These are phyloP conservation scores for Blepharisma japonicum DNA, from an alignment of 73 alveolate genomes.

Conservation along the genomic window DNA sequence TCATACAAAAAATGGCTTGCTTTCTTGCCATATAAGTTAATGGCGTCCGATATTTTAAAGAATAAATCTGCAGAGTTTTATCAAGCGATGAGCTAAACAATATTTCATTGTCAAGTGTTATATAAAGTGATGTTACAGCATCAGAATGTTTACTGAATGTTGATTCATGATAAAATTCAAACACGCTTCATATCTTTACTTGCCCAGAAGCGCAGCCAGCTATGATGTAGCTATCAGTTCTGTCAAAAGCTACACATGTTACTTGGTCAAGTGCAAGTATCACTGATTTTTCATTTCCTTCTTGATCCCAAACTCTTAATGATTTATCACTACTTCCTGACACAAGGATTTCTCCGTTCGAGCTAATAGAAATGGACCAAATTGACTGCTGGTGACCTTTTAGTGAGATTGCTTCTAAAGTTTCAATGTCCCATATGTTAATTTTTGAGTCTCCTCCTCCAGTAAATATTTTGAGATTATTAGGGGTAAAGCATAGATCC, in stretches of 20 bases:
- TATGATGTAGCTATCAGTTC: conserved; percentile 1
- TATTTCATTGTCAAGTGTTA: neutral
- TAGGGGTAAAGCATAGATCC: conserved; percentile 1
- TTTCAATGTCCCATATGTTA: neutral
- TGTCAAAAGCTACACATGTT: neutral
- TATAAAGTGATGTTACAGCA: neutral
- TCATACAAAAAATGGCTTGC: neutral
- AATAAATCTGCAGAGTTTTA: neutral
- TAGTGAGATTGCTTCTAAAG: neutral
- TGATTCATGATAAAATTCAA: neutral
- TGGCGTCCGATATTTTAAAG: neutral
- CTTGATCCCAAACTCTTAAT: neutral
- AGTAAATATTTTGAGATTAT: neutral
- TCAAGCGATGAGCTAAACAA: neutral
- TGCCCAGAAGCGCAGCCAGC: neutral
- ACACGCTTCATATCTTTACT: neutral
- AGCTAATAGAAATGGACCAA: neutral
- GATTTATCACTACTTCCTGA: conserved; percentile 20
- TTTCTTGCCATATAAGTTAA: conserved; percentile 5
- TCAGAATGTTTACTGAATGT: neutral
- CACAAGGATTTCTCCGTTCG: neutral
- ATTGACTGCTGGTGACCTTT: conserved; percentile 22
- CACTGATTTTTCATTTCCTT: neutral
- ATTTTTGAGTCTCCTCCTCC: conserved; percentile 29
- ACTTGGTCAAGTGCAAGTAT: conserved; percentile 9